These are phyloP conservation scores for Solanum aculeatissimum DNA, from an alignment of 305 asterid genomes.

Conservation along the genomic window DNA sequence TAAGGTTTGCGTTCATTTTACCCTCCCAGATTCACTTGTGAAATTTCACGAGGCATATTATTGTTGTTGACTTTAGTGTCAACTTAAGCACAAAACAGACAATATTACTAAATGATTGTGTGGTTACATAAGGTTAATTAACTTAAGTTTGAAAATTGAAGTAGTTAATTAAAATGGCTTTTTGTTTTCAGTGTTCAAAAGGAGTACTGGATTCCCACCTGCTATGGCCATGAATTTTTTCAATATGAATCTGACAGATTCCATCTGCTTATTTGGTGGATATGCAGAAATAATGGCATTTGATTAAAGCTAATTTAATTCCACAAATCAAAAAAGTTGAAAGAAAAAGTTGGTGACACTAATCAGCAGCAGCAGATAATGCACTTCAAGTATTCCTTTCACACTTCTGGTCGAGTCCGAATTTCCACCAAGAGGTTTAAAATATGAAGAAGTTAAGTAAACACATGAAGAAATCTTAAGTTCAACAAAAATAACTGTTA, in stretches of 20 bases:
- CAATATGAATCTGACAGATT: not conserved
- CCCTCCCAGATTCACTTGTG: too few relatives aligned
- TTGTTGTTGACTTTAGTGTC: too few relatives aligned
- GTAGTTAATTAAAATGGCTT: not conserved
- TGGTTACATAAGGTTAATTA: not conserved
- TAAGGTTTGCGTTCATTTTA: too few relatives aligned
- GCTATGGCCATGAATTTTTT: not conserved
- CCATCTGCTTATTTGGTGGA: not conserved
- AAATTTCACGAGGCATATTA: too few relatives aligned
- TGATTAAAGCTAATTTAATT: not conserved
- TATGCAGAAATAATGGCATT: not conserved
- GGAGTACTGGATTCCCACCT: not conserved
- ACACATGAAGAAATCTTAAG: too few relatives aligned
- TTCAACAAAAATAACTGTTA: too few relatives aligned
- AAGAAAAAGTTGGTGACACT: not conserved
- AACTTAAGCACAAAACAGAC: not conserved
- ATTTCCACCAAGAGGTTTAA: not conserved
- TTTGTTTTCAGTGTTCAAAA: not conserved
- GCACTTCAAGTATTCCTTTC: slow-evolving; percentile 1
- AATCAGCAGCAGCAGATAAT: not conserved
- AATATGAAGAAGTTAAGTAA: not conserved
- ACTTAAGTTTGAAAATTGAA: not conserved
- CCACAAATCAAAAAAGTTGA: not conserved
- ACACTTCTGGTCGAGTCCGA: not conserved
- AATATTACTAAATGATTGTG: not conserved